Percentiles rank a stretch among this genome's conserved stretches.
Conservation (phyloP, 495 filamentous ascomycete species). For the Echria macrotheca region DNA sequence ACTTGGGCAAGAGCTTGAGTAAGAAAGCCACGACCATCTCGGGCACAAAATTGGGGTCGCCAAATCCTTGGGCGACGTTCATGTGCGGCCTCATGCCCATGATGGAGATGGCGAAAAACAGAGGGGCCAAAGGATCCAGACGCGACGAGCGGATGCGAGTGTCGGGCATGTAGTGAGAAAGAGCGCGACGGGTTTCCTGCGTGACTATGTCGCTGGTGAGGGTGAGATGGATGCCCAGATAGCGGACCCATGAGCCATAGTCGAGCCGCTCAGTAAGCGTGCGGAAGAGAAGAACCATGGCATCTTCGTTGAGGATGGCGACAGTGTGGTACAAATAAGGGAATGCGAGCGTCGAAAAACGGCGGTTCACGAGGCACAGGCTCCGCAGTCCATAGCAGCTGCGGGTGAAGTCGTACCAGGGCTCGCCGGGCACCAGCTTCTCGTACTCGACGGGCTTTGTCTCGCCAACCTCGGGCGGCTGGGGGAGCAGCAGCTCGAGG, state of each 20-base stretch:
- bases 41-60: slow-evolving; percentile 18
- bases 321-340: slow-evolving; percentile 26
- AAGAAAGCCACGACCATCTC: slow-evolving; percentile 21
- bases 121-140: background rate
- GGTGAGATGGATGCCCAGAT: slow-evolving; percentile 27
- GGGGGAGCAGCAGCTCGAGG: slow-evolving; percentile 21
- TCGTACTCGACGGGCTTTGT: slow-evolving; percentile 25
- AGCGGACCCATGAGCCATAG: slow-evolving; percentile 21
- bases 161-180: slow-evolving; percentile 8
- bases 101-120: background rate
- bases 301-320: slow-evolving; percentile 18
- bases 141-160: background rate
- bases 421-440: slow-evolving; percentile 26
- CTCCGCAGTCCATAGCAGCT: slow-evolving; percentile 24
- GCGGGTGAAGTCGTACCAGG: slow-evolving; percentile 29
- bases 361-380: slow-evolving; percentile 20
- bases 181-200: slow-evolving; percentile 18
- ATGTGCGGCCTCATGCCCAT: no score
- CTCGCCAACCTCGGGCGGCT: slow-evolving; percentile 27
- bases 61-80: no score
- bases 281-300: slow-evolving; percentile 24
- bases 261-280: slow-evolving; percentile 21
- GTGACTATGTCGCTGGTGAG: slow-evolving; percentile 19
- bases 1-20: slow-evolving; percentile 15
- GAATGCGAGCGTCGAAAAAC: slow-evolving; percentile 14